These are phyloP conservation scores for Pterocarpus santalinus DNA, from an alignment of 306 rosid genomes.

Conservation along the genomic window DNA sequence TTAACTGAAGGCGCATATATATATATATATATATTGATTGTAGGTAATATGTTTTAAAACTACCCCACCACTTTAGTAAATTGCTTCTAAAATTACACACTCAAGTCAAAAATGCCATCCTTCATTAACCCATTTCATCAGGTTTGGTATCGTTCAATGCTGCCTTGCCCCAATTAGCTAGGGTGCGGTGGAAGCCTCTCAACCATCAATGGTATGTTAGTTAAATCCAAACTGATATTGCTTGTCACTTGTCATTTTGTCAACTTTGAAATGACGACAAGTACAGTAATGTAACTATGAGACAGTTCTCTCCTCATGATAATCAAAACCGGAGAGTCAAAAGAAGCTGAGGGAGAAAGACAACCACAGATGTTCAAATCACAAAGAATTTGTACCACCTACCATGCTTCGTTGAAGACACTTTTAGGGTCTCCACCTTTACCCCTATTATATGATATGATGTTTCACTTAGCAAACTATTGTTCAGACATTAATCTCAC, in stretches of 20 bases:
- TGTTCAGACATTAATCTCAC: conserved; percentile 29
- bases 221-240: background rate
- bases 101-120: too few species aligned
- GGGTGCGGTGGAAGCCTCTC: conserved; percentile 16
- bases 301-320: background rate
- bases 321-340: conserved; percentile 4
- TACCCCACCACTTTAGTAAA: too few species aligned
- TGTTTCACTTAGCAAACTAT: conserved; percentile 26
- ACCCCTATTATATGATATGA: conserved; percentile 42
- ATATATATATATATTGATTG: too few species aligned
- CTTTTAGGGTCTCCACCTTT: conserved; percentile 41
- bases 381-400: conserved; percentile 43
- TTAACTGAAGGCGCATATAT: too few species aligned
- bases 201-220: conserved; percentile 14
- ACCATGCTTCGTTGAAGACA: conserved; percentile 38
- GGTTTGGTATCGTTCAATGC: background rate
- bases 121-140: too few species aligned
- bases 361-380: conserved; percentile 44
- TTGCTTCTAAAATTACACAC: too few species aligned
- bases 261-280: conserved; percentile 19
- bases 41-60: too few species aligned
- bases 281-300: background rate
- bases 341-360: conserved; percentile 23
- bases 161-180: background rate
- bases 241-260: conserved; percentile 1